phyloP scores from a whole-genome alignment of 768 basidiomycete genomes.

The Lactarius trivialis region DNA sequence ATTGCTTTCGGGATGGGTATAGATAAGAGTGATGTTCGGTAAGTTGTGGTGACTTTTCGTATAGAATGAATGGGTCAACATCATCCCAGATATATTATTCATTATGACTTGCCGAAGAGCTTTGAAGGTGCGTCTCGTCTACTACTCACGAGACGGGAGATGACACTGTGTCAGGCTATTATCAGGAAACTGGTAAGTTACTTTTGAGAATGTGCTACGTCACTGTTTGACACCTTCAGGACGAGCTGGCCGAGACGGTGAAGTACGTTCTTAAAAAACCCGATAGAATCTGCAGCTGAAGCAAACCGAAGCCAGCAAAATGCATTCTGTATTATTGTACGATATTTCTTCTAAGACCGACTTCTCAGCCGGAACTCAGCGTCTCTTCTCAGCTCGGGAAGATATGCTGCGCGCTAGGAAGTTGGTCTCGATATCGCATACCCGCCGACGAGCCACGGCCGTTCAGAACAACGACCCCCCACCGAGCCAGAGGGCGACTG shows the following conservation, averaged over 20 bases:
- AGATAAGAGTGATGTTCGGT: conserved; percentile 75
- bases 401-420: conserved; percentile 53
- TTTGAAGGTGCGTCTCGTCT: conserved; percentile 54
- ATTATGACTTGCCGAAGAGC: conserved; percentile 77
- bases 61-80: neutral
- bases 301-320: conserved; percentile 53
- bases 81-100: conserved; percentile 59
- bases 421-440: conserved; percentile 43
- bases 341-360: conserved; percentile 21
- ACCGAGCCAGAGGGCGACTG: conserved; percentile 60
- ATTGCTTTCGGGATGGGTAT: conserved; percentile 86
- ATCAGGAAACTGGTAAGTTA: conserved; percentile 75
- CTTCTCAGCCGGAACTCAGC: neutral
- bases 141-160: neutral
- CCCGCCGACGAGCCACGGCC: conserved; percentile 39
- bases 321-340: conserved; percentile 79
- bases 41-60: conserved; percentile 10
- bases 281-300: conserved; percentile 6
- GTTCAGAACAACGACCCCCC: conserved; percentile 42
- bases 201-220: neutral
- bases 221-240: conserved; percentile 37
- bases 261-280: conserved; percentile 36
- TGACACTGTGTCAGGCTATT: conserved; percentile 52
- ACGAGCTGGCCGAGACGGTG: conserved; percentile 72
- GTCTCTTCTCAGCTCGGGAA: conserved; percentile 53